Conservation (phyloP, 2,329 filamentous ascomycete species). For the Trichoderma endophyticum region DNA sequence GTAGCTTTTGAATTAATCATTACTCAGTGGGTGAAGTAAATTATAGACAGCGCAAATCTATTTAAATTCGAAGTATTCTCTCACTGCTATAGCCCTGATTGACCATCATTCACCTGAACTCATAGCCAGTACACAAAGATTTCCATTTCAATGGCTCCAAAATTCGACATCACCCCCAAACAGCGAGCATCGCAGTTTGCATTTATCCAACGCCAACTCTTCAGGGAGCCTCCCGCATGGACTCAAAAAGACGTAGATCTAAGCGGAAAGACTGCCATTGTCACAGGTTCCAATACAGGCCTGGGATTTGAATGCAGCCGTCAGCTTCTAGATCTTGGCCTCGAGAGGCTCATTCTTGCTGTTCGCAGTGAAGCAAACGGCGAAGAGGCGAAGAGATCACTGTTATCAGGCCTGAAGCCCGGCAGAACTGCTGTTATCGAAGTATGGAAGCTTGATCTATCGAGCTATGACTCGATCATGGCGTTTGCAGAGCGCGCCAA, state of each 20-base stretch:
- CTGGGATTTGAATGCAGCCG: not conserved
- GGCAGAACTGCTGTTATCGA: not conserved
- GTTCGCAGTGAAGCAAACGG: conserved; percentile 3
- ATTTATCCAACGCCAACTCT: not conserved
- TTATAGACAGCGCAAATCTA: not conserved
- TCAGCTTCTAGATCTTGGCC: conserved; percentile 1
- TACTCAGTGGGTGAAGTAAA: not conserved
- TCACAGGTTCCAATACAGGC: conserved; percentile 1
- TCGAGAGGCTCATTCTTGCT: not conserved
- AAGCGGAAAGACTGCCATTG: not conserved
- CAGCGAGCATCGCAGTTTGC: not conserved
- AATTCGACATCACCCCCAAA: not conserved
- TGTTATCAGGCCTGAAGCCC: not conserved
- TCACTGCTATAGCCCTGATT: not conserved
- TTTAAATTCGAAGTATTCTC: not conserved
- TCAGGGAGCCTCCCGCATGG: not conserved
- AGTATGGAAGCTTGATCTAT: conserved; percentile 1
- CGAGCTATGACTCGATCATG: not conserved
- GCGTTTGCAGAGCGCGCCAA: not conserved
- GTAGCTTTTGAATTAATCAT: not conserved
- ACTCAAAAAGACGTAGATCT: not conserved
- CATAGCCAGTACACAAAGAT: not conserved
- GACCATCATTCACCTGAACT: too few species aligned
- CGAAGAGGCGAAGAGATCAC: not conserved
- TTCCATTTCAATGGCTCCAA: not conserved